Conservation (phyloP, 192 early-diverging fungal genomes). For the Funneliformis geosporum region DNA sequence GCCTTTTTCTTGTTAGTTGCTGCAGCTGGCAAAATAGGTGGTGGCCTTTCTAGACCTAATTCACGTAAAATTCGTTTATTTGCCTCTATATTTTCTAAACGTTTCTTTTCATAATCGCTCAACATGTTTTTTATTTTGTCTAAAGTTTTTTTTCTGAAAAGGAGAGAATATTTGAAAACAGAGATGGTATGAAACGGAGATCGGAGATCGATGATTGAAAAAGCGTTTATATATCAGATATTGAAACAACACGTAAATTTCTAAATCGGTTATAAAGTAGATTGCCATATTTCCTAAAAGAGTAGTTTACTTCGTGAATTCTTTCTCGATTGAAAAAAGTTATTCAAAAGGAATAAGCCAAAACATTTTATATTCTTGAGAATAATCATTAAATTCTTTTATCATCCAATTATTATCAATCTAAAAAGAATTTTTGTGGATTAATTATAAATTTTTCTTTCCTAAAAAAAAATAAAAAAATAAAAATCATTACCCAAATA, state of each 20-base stretch:
- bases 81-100: slow-evolving; percentile 37
- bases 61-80: slow-evolving; percentile 14
- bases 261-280: too few relatives aligned
- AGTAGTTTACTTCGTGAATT: too few relatives aligned
- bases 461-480: not conserved
- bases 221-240: too few relatives aligned
- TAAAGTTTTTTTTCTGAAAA: too few relatives aligned
- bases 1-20: not conserved
- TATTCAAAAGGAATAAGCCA: not conserved
- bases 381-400: not conserved
- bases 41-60: slow-evolving; percentile 10
- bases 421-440: not conserved
- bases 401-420: not conserved
- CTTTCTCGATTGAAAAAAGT: too few relatives aligned
- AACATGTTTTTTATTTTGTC: too few relatives aligned
- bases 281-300: too few relatives aligned
- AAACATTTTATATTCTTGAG: not conserved
- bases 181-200: too few relatives aligned
- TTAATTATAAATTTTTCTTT: not conserved
- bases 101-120: slow-evolving; percentile 41
- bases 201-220: too few relatives aligned
- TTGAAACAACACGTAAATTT: too few relatives aligned
- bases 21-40: not conserved
- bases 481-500: not conserved
- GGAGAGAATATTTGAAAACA: too few relatives aligned